phyloP scores from a whole-genome alignment of 257 asterid genomes.

The Rhazya stricta region DNA sequence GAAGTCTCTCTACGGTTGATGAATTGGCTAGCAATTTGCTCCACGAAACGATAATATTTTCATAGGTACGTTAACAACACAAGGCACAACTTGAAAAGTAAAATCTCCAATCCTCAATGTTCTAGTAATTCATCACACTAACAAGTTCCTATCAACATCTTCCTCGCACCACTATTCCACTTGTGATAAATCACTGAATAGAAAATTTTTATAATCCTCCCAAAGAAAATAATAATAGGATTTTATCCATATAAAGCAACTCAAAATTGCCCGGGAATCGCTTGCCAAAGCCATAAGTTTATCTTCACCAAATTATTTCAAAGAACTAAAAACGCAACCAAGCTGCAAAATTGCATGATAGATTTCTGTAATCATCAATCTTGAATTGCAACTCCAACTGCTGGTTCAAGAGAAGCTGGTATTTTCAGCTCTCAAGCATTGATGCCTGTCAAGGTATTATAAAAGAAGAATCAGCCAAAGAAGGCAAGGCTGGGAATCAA shows the following conservation, averaged over 20 bases:
- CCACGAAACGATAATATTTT: background rate
- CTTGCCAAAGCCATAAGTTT: background rate
- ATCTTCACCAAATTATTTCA: background rate
- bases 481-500: background rate
- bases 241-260: background rate
- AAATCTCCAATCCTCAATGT: background rate
- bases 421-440: background rate
- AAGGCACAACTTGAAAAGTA: background rate
- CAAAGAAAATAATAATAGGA: background rate
- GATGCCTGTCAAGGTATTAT: conserved; percentile 4
- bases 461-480: conserved; percentile 4
- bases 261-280: background rate
- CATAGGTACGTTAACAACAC: background rate
- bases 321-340: background rate
- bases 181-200: background rate
- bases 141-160: background rate
- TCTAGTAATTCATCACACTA: background rate
- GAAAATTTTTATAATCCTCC: background rate
- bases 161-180: background rate
- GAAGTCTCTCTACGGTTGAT: too few species aligned
- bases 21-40: background rate
- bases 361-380: background rate
- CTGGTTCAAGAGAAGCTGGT: background rate
- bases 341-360: background rate
- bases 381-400: background rate